These are phyloP conservation scores for Neonectria faginata DNA, from an alignment of 2,329 filamentous ascomycete genomes.

Conservation along the genomic window DNA sequence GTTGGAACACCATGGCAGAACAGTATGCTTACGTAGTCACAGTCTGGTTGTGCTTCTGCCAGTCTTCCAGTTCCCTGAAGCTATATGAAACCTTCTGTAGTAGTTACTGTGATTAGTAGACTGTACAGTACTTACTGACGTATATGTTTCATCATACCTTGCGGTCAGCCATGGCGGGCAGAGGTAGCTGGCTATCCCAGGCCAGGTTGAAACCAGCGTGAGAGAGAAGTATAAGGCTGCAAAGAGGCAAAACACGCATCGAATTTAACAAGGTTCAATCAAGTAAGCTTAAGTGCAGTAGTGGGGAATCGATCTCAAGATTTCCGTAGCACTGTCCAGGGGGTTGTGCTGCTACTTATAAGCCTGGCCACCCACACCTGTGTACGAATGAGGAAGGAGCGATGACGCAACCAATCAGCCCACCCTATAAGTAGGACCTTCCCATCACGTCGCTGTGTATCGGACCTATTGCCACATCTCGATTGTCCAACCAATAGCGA, in stretches of 20 bases:
- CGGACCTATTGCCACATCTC: neutral
- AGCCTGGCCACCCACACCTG: neutral
- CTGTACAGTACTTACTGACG: neutral
- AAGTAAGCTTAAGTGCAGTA: neutral
- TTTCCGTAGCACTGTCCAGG: slow-evolving; percentile 40
- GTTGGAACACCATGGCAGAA: neutral
- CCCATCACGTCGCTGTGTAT: neutral
- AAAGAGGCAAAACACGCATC: neutral
- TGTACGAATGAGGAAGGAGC: neutral
- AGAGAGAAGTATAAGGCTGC: neutral
- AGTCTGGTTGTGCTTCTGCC: neutral
- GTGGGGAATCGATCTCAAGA: neutral
- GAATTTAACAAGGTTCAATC: neutral
- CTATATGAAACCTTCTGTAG: neutral
- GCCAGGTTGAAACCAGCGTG: neutral
- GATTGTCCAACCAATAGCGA: neutral
- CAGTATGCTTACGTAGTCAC: neutral
- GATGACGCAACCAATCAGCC: neutral
- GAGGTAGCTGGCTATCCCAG: neutral
- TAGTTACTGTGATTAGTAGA: too few relatives aligned
- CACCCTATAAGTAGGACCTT: neutral
- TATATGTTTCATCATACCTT: neutral
- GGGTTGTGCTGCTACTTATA: neutral
- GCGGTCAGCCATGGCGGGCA: neutral
- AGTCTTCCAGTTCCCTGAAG: neutral